phyloP scores from a whole-genome alignment of 2,329 filamentous ascomycete species.

The Fusarium coffeatum region DNA sequence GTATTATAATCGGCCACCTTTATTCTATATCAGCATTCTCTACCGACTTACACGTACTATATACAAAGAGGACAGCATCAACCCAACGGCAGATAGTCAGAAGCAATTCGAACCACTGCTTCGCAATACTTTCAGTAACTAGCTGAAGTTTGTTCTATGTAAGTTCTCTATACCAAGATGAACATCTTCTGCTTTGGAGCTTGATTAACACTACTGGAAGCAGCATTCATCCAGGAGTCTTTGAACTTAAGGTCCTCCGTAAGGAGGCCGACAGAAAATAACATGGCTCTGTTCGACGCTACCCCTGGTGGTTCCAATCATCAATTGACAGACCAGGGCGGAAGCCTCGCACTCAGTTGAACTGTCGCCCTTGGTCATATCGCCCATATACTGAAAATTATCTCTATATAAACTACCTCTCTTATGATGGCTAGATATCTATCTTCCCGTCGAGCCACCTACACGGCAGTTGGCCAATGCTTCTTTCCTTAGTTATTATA shows the following conservation, averaged over 20 bases:
- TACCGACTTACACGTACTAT: background rate
- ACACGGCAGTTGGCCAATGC: background rate
- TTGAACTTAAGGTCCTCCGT: background rate
- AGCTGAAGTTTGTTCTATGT: background rate
- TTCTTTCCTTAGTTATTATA: background rate
- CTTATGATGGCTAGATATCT: background rate
- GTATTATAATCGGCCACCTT: background rate
- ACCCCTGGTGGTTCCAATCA: background rate
- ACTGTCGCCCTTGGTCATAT: background rate
- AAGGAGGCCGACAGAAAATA: background rate
- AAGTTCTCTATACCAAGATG: background rate
- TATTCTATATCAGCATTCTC: background rate
- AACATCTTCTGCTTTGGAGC: background rate
- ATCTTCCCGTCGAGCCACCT: background rate
- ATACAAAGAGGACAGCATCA: background rate
- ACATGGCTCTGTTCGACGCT: background rate
- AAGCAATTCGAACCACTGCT: background rate
- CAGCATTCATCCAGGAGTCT: accelerated
- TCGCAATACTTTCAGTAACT: background rate
- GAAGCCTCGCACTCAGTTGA: background rate
- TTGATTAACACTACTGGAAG: background rate
- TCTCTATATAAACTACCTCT: background rate
- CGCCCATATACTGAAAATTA: background rate
- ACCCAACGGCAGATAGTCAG: background rate
- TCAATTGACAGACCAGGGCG: background rate